Conservation (phyloP, 805 yeast species). For the Candida boidinii region DNA sequence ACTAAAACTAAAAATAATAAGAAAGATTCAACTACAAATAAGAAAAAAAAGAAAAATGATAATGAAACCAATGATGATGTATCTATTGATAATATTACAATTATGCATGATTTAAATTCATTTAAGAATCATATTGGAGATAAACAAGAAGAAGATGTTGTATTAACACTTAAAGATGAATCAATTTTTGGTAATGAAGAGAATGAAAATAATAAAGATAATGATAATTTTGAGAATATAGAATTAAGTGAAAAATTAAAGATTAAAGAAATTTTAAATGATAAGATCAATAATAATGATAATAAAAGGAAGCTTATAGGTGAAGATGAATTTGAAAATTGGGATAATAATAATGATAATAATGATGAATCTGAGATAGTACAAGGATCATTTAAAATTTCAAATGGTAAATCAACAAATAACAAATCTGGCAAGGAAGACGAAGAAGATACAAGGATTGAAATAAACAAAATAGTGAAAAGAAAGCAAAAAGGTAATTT, state of each 20-base stretch:
- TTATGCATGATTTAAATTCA: slow-evolving; percentile 39
- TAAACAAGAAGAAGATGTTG: slow-evolving; percentile 32
- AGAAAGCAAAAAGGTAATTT: background rate
- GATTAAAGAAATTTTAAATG: slow-evolving; percentile 14
- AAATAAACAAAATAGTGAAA: background rate
- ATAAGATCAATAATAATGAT: slow-evolving; percentile 21
- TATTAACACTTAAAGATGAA: slow-evolving; percentile 53
- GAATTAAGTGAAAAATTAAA: slow-evolving; percentile 9
- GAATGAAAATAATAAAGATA: slow-evolving; percentile 26
- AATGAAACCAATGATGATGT: slow-evolving; percentile 8
- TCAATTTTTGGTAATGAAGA: slow-evolving; percentile 28
- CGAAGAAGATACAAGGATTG: background rate
- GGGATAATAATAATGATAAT: slow-evolving; percentile 17
- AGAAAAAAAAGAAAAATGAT: slow-evolving; percentile 1
- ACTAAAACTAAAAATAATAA: slow-evolving; percentile 4
- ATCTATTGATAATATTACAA: slow-evolving; percentile 24
- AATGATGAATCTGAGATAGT: slow-evolving; percentile 10
- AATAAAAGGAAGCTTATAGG: slow-evolving; percentile 26
- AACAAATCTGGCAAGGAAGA: background rate
- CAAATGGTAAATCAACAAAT: background rate
- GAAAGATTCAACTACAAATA: slow-evolving; percentile 3
- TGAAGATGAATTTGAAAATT: slow-evolving; percentile 17
- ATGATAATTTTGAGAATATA: slow-evolving; percentile 32
- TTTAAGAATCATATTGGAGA: slow-evolving; percentile 25
- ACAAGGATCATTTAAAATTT: slow-evolving; percentile 15